Conservation (phyloP, 306 rosid genomes). For the Datisca glomerata region DNA sequence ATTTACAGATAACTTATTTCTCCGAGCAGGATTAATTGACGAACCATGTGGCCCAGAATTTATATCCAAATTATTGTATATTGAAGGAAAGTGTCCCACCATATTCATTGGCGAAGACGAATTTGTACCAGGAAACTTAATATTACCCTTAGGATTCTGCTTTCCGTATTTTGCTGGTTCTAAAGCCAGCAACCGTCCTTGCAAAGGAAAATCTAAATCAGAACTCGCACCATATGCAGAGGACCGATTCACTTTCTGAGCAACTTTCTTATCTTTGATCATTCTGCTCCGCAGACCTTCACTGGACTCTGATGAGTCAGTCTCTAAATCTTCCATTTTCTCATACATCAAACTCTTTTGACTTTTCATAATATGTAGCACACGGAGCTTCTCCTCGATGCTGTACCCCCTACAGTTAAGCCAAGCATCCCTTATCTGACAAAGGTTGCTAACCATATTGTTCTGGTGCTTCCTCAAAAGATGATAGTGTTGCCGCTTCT, state of each 20-base stretch:
- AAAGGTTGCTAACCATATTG: constrained; percentile 73
- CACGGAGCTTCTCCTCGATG: constrained; percentile 89
- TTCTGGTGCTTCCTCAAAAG: constrained; percentile 83
- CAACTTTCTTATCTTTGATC: constrained; percentile 43
- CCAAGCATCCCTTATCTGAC: constrained; percentile 97
- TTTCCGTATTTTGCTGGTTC: constrained; percentile 48
- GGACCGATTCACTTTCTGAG: constrained; percentile 29
- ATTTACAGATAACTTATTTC: constrained; percentile 30
- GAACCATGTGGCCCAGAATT: constrained; percentile 48
- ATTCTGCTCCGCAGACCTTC: constrained; percentile 47
- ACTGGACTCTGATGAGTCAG: constrained; percentile 61
- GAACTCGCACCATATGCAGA: constrained; percentile 39
- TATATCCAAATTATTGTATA: constrained; percentile 42
- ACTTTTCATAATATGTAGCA: constrained; percentile 69
- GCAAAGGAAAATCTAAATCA: constrained; percentile 33
- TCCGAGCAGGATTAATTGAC: constrained; percentile 33
- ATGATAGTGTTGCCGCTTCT: constrained; percentile 81
- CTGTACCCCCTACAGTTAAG: constrained; percentile 78
- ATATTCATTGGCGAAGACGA: constrained; percentile 34
- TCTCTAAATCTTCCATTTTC: constrained; percentile 57
- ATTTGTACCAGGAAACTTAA: constrained; percentile 59
- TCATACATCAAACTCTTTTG: constrained; percentile 85
- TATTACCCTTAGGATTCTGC: constrained; percentile 64
- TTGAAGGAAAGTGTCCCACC: constrained; percentile 23
- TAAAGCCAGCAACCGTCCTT: constrained; percentile 17